These are phyloP conservation scores for Galium porrigens DNA, from an alignment of 305 asterid species.

Conservation along the genomic window DNA sequence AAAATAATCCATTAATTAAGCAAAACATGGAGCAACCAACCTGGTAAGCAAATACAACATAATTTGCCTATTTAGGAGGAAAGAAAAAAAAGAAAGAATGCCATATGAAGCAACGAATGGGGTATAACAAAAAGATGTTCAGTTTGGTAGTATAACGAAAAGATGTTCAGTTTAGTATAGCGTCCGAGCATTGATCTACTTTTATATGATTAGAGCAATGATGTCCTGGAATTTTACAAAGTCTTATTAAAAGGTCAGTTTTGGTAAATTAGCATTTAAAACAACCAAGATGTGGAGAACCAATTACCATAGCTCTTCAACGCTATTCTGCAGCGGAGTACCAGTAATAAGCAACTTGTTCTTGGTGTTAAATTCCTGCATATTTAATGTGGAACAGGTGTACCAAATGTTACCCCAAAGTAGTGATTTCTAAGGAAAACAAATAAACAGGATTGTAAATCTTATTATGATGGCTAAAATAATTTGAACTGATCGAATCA, in stretches of 20 bases:
- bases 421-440: neutral
- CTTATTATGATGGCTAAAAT: constrained; percentile 3
- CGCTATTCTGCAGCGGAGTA: constrained; percentile 97
- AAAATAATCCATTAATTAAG: neutral
- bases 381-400: constrained; percentile 10
- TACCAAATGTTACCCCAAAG: neutral
- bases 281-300: neutral
- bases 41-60: neutral
- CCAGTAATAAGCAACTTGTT: constrained; percentile 95
- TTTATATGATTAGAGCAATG: neutral
- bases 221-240: neutral
- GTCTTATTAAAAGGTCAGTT: constrained; percentile 8
- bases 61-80: neutral
- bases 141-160: too few relatives aligned
- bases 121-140: neutral
- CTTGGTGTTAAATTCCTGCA: constrained; percentile 89
- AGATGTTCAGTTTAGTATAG: neutral
- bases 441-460: neutral
- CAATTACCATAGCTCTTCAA: constrained; percentile 90
- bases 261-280: neutral
- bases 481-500: constrained; percentile 10
- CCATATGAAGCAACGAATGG: neutral
- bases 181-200: neutral
- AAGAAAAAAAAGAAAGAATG: neutral
- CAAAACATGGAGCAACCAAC: neutral